Evolutionary conservation across 345 rosid species (phyloP), one percentile per base, ranked within the genome.

Genomic region (Ailanthus altissimus): DNA sequence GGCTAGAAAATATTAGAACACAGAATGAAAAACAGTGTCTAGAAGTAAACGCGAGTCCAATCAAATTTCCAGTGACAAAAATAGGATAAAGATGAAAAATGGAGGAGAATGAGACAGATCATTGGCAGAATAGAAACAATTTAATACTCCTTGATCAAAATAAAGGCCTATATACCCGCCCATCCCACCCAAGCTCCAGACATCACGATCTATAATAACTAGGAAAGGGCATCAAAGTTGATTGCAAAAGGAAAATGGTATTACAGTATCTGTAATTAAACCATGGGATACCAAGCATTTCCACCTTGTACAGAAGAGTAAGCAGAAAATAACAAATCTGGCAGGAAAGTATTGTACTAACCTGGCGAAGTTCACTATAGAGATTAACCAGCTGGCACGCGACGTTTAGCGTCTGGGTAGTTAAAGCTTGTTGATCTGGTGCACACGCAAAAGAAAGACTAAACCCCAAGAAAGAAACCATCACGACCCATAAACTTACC

Each of bases 351-450:
- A 23, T 76, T 81, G 64, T 69, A 87, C 92, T 79, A 84, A 96
- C 99, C 99, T 93, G 97, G 62, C 94, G 95, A 70, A 96, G 93
- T 46, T 94, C 97, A 79, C 95, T 79, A 74, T 88, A 91, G 67
- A 93, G 92, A 78, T 85, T 79, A 84, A 96, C 82, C 78, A 96
- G 83, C 82, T 90, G 97, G 82, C 93, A 85, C 72, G 91, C 98
- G 77, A 89, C 88, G 59, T 78, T 75, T 9, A 89, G 72, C 68
- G 85, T 77, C 78, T 80, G 77, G 73, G 86, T 79, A 75, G 79
- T 79, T 86, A 92, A 81, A 6, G 77, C 79, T 81, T 78, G 67
- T 43, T 78, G 81, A 60, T 82, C 77, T 46, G 75, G 82, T 64
- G 76, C 77, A 70, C 87, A 78, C 73, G 74, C 84, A 46, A 84